Conservation (phyloP, 495 filamentous ascomycete genomes). For the Hypoxylon cercidicola region DNA sequence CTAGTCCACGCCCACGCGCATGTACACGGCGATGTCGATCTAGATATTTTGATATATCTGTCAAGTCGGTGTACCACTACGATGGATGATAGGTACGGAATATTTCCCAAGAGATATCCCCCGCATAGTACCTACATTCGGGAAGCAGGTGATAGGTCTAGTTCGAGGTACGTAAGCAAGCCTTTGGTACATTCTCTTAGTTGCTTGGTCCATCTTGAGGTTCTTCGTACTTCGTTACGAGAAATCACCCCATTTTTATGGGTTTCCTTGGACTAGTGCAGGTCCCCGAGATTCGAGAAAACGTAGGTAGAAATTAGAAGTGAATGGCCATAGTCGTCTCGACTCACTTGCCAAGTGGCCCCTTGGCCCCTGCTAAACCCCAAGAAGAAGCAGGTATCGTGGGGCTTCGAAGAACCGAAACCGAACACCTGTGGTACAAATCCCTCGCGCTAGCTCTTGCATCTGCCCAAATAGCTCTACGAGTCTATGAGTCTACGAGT, state of each 20-base stretch:
- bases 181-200: background rate
- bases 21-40: constrained; percentile 21
- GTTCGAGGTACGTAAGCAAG: constrained; percentile 24
- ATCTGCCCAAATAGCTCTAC: background rate
- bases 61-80: constrained; percentile 14
- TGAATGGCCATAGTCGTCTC: constrained; percentile 13
- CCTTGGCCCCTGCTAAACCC: constrained; percentile 8
- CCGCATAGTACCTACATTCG: constrained; percentile 26
- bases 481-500: constrained; percentile 20
- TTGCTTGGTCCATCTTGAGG: background rate
- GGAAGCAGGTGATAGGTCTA: constrained; percentile 23
- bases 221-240: constrained; percentile 19
- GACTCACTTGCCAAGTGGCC: constrained; percentile 15
- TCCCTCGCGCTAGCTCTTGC: constrained; percentile 14
- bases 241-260: constrained; percentile 45
- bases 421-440: constrained; percentile 26
- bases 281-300: constrained; percentile 42
- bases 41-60: constrained; percentile 10
- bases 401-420: constrained; percentile 16
- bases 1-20: constrained; percentile 20
- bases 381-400: constrained; percentile 22
- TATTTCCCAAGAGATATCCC: constrained; percentile 30
- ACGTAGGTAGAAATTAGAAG: constrained; percentile 28
- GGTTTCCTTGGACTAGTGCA: constrained; percentile 35
- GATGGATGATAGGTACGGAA: constrained; percentile 35